These are phyloP conservation scores for Imleria badia DNA, from an alignment of 768 basidiomycete genomes.

Conservation along the genomic window DNA sequence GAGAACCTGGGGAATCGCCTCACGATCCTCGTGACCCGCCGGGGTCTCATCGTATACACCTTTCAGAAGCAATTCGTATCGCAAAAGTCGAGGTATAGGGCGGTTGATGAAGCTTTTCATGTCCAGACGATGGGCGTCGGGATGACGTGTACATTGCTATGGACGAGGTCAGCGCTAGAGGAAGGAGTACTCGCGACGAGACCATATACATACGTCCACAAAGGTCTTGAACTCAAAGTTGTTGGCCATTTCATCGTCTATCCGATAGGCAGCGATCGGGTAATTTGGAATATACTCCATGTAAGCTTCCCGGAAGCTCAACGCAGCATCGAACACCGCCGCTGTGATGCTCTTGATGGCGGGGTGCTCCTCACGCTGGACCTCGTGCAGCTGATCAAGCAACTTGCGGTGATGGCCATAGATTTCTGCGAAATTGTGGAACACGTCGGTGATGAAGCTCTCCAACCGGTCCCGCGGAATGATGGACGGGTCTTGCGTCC, in stretches of 20 bases:
- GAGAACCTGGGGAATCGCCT: conserved; percentile 80
- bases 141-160: conserved; percentile 57
- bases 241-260: conserved; percentile 84
- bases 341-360: conserved; percentile 78
- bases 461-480: conserved; percentile 69
- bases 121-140: conserved; percentile 78
- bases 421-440: conserved; percentile 83
- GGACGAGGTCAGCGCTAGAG: conserved; percentile 1
- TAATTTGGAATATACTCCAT: conserved; percentile 93
- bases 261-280: conserved; percentile 84
- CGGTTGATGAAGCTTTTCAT: conserved; percentile 94
- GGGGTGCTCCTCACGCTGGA: conserved; percentile 88
- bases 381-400: conserved; percentile 77
- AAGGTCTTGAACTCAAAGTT: conserved; percentile 81
- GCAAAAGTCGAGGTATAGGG: conserved; percentile 85
- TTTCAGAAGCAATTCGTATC: conserved; percentile 85
- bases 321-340: conserved; percentile 80
- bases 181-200: neutral
- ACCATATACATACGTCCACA: conserved; percentile 59
- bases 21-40: conserved; percentile 73
- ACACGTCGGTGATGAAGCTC: conserved; percentile 81
- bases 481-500: conserved; percentile 71
- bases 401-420: conserved; percentile 72
- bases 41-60: conserved; percentile 76
- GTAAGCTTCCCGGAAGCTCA: conserved; percentile 92